Base-by-base conservation (phyloP, 768 basidiomycete genomes). In the Pulveroboletus sp. region DNA sequence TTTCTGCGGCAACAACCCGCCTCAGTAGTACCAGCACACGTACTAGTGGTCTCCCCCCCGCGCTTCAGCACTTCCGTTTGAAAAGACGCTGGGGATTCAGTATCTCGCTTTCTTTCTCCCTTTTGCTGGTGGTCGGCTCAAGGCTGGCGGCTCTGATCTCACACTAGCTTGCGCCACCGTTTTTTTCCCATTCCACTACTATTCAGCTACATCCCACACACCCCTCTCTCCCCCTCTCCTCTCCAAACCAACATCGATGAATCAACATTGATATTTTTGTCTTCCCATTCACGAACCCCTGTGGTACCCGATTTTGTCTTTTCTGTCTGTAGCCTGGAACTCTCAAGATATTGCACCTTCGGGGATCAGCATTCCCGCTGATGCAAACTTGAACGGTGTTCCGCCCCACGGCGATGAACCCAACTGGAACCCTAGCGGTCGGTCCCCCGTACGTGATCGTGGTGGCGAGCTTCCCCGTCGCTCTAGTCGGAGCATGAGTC, bases 401-500 rank as follows among this genome's bases (percentile, higher is more conserved):
- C 67, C 60, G 44, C 73, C 72, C 49, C 68, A 66, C 45, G 74
- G 69, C n/a, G 83, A 82, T 48, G 82, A 83, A 46, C 76, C 70
- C 36, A 71, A 68, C 47, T 85, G 83, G 82, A 76, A 72, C 53
- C 59, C 68, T 21, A 60, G 68, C 13, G 70, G 64, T 69, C 79
- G 60, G 69, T 83, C 65, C 43, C 77, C 65, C 2, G 63, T 66
- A 53, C 65, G 65, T 48, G 62, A 66, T 13, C 63, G 65, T 28
- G 72, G 71, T 43, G 75, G 72, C 26, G 80, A 81, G 8, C 71
- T 73, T 39, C 80, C 82, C 13, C 73, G 84, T 50, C 77, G 88
- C 52, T 81, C 82, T 8, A 88, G 86, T 72, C 76, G 89, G 66
- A 91, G 89, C 72, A 78, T 86, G 58, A 91, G 89, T 66, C 89